Evolutionary conservation across 331 rosid genomes (phyloP).

Genomic region (Stylosanthes scabra): DNA sequence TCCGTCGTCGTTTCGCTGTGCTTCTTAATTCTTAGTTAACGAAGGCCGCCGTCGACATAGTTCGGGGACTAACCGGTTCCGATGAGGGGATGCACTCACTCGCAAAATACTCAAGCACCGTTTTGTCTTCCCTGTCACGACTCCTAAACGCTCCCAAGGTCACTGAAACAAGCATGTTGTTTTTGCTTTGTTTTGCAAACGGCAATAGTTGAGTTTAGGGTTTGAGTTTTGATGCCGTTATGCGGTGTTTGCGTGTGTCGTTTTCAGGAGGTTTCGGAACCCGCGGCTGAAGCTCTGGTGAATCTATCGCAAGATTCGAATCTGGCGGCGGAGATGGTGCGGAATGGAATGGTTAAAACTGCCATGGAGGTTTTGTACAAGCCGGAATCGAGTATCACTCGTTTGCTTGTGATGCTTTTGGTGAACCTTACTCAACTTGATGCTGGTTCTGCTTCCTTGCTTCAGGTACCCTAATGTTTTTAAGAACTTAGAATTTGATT

Average conservation of each 20-base stretch:
- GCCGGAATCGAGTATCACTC: slow-evolving; percentile 60
- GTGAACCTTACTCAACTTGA: slow-evolving; percentile 89
- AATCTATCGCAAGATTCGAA: slow-evolving; percentile 79
- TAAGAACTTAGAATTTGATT: neutral
- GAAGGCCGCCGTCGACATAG: slow-evolving; percentile 89
- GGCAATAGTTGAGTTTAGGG: neutral
- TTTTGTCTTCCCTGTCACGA: slow-evolving; percentile 65
- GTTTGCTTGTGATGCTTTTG: slow-evolving; percentile 87
- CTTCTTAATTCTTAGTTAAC: slow-evolving; percentile 57
- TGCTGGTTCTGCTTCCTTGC: slow-evolving; percentile 67
- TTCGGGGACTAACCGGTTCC: slow-evolving; percentile 90
- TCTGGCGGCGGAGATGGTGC: slow-evolving; percentile 72
- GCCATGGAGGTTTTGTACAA: slow-evolving; percentile 76
- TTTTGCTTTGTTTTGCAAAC: neutral
- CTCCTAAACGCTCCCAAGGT: slow-evolving; percentile 74
- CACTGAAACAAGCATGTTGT: neutral
- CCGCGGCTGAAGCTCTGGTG: slow-evolving; percentile 86
- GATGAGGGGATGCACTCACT: slow-evolving; percentile 85
- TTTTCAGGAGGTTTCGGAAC: slow-evolving; percentile 87
- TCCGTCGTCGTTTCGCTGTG: neutral
- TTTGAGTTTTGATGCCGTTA: neutral
- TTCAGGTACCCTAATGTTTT: slow-evolving; percentile 65
- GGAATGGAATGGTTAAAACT: slow-evolving; percentile 56
- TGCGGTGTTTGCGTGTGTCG: neutral
- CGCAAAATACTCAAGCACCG: slow-evolving; percentile 48